Percentiles rank a stretch among this genome's conserved stretches.
These are phyloP conservation scores for Chrysochromulina parva DNA, from an alignment of 78 protist genomes.

Conservation along the genomic window DNA sequence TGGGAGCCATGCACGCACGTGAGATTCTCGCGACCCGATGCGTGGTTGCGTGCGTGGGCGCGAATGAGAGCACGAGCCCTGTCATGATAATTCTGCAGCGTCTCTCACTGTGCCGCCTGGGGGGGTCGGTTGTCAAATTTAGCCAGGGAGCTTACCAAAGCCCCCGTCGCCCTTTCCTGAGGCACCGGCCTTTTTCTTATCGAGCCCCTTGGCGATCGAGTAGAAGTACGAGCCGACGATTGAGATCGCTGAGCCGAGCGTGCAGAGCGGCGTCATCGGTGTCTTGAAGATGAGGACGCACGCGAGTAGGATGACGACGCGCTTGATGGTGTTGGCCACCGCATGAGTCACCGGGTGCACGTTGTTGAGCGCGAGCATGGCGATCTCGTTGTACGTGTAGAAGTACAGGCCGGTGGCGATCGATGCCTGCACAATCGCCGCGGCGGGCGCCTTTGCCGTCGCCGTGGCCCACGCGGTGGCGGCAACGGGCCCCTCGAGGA, in stretches of 20 bases:
- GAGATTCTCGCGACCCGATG: no score
- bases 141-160: no score
- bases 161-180: no score
- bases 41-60: no score
- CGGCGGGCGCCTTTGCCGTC: not conserved
- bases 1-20: no score
- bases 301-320: not conserved
- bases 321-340: not conserved
- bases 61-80: no score
- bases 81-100: no score
- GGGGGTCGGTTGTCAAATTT: no score
- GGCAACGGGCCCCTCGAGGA: not conserved
- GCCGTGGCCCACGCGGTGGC: not conserved
- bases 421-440: not conserved
- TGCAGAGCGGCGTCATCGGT: conserved; percentile 2
- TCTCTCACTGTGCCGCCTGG: no score
- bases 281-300: not conserved
- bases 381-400: not conserved
- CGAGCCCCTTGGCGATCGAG: not conserved
- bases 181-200: not conserved
- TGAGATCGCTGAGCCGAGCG: not conserved
- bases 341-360: conserved; percentile 16
- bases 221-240: conserved; percentile 26
- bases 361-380: not conserved
- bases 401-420: not conserved